phyloP scores from a whole-genome alignment of 139 green algal species.

The Limnomonas spitsbergensis region DNA sequence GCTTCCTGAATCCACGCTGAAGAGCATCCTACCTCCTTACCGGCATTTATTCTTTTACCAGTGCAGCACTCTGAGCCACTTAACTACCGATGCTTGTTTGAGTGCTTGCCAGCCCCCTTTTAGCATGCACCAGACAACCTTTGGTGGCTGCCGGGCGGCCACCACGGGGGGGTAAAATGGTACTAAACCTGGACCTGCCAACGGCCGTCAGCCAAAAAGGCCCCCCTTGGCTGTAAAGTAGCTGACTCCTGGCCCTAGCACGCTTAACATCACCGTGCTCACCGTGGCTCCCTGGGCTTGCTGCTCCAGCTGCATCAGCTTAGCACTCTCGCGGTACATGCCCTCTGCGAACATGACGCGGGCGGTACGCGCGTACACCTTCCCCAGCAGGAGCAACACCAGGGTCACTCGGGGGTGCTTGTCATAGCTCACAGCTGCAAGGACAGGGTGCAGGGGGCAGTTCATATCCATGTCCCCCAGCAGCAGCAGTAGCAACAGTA shows the following conservation, averaged over 20 bases:
- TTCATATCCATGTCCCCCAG: background rate
- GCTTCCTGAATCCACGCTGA: no score
- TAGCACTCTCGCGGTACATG: slow-evolving; percentile 56
- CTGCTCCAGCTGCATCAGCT: slow-evolving; percentile 41
- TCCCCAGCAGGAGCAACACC: slow-evolving; percentile 59
- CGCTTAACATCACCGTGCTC: background rate
- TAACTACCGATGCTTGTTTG: no score
- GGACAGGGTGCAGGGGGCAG: no score
- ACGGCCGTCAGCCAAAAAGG: background rate
- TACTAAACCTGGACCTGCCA: background rate
- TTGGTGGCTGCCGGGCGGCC: no score
- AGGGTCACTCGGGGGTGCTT: slow-evolving; percentile 43
- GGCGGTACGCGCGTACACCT: slow-evolving; percentile 59
- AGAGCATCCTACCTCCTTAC: no score
- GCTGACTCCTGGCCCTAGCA: background rate
- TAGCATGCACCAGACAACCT: no score
- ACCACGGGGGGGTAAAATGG: no score
- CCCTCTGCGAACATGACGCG: slow-evolving; percentile 75
- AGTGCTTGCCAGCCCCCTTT: no score
- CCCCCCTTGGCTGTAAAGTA: background rate
- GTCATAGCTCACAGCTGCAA: slow-evolving; percentile 46
- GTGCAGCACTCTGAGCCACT: no score
- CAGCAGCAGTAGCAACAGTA: slow-evolving; percentile 5
- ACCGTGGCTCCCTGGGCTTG: background rate
- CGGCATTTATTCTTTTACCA: no score